phyloP scores from a whole-genome alignment of 2,329 filamentous ascomycete genomes.

The Fusarium lateritium region DNA sequence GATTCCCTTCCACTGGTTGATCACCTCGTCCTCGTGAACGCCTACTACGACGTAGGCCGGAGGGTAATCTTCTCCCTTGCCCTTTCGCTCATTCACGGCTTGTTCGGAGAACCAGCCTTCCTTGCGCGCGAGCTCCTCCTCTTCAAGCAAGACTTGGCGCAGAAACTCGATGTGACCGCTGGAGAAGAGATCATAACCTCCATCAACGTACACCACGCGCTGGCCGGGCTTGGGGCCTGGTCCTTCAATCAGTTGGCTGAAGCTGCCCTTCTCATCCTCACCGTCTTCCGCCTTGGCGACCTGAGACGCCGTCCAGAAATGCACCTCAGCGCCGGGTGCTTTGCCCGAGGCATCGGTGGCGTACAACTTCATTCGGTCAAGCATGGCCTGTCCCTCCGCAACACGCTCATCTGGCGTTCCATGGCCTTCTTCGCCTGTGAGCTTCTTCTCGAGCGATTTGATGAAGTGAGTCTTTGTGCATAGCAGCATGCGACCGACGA shows the following conservation, averaged over 20 bases:
- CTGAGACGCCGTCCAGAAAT: slow-evolving; percentile 79
- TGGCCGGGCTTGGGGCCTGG: slow-evolving; percentile 82
- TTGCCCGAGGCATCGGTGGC: slow-evolving; percentile 88
- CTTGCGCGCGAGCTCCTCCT: slow-evolving; percentile 76
- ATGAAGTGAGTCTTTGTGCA: slow-evolving; percentile 97
- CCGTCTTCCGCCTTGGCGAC: slow-evolving; percentile 61
- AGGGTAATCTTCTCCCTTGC: slow-evolving; percentile 80
- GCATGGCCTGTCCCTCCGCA: slow-evolving; percentile 76
- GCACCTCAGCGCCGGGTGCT: slow-evolving; percentile 85
- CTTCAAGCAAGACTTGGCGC: slow-evolving; percentile 79
- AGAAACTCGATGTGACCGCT: slow-evolving; percentile 98
- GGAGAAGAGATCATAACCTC: slow-evolving; percentile 96
- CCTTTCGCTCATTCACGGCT: slow-evolving; percentile 73
- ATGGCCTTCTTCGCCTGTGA: slow-evolving; percentile 80
- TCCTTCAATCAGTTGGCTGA: slow-evolving; percentile 78
- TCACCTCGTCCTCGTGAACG: slow-evolving; percentile 93
- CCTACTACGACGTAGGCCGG: slow-evolving; percentile 93
- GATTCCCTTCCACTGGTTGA: slow-evolving; percentile 96
- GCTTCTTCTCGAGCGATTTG: slow-evolving; percentile 77
- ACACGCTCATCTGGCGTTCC: slow-evolving; percentile 78
- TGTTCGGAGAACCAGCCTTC: slow-evolving; percentile 83
- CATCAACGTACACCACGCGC: slow-evolving; percentile 93
- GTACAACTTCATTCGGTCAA: slow-evolving; percentile 84
- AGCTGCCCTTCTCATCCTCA: slow-evolving; percentile 75
- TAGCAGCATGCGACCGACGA: slow-evolving; percentile 97